Evolutionary conservation across 106 monocot species (phyloP).

Genomic region (Vanilla planifolia): DNA sequence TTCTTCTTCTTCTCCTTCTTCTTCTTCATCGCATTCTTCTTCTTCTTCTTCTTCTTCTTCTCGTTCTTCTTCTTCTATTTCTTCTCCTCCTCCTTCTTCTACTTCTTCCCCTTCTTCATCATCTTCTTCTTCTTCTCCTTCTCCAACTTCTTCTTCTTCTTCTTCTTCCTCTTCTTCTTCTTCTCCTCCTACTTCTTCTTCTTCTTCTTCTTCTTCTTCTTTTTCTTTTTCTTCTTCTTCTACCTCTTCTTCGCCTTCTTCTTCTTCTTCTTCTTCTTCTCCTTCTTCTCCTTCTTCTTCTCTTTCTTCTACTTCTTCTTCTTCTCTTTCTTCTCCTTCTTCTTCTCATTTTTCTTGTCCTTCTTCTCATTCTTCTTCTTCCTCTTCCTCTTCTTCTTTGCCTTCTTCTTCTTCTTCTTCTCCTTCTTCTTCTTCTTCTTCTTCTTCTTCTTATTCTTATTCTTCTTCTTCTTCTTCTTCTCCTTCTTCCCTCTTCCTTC

Average conservation of each 20-base stretch:
- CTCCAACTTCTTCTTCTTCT: too few species aligned
- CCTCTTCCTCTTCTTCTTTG: background rate
- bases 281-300: background rate
- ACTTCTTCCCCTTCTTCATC: background rate
- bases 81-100: background rate
- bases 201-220: background rate
- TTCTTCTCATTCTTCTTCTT: too few species aligned
- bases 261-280: background rate
- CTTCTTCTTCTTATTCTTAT: too few species aligned
- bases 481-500: background rate
- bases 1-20: background rate
- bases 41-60: background rate
- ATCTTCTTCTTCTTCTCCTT: background rate
- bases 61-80: background rate
- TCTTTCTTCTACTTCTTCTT: background rate
- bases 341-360: too few species aligned
- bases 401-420: background rate
- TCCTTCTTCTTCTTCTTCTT: background rate
- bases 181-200: too few species aligned
- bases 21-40: background rate
- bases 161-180: background rate
- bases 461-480: too few species aligned
- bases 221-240: background rate
- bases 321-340: too few species aligned
- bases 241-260: too few species aligned